These are phyloP conservation scores for Hypoxylon trugodes DNA, from an alignment of 495 filamentous ascomycete genomes.

Conservation along the genomic window DNA sequence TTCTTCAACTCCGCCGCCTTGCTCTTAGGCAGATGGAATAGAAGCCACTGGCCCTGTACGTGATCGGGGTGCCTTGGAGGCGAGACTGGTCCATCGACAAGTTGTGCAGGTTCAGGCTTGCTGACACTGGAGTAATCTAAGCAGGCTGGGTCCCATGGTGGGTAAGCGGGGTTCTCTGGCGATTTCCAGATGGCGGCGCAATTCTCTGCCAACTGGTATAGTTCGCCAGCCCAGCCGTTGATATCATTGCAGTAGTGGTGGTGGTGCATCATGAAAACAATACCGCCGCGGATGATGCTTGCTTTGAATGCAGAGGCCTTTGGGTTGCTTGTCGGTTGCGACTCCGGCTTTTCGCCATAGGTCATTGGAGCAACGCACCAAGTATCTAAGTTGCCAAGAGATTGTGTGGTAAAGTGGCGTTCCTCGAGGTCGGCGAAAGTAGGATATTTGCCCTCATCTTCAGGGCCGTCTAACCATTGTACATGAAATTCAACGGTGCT, in stretches of 20 bases:
- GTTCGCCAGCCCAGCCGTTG: constrained; percentile 50
- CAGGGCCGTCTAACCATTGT: constrained; percentile 47
- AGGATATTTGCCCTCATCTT: constrained; percentile 39
- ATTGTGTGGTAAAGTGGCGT: too few species aligned
- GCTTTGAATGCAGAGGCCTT: constrained; percentile 49
- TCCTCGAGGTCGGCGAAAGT: constrained; percentile 41
- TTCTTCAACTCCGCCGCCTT: constrained; percentile 49
- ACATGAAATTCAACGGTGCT: constrained; percentile 50
- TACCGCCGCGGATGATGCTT: constrained; percentile 50
- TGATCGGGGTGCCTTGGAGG: constrained; percentile 44
- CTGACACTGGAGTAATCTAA: constrained; percentile 47
- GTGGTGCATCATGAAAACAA: constrained; percentile 52
- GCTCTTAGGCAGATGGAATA: constrained; percentile 54
- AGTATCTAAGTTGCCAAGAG: too few species aligned
- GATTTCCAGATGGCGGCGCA: constrained; percentile 43
- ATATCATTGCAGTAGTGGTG: constrained; percentile 55
- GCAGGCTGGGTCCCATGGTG: constrained; percentile 44
- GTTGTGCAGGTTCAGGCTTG: constrained; percentile 19
- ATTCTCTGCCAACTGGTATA: constrained; percentile 54
- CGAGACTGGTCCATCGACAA: constrained; percentile 31
- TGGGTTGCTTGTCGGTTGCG: constrained; percentile 41
- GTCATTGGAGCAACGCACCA: constrained; percentile 43
- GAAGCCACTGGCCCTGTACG: constrained; percentile 30
- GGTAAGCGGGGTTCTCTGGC: constrained; percentile 35
- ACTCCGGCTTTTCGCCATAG: constrained; percentile 51